Conservation (phyloP, 768 basidiomycete species). For the Cystobasidium ongulense region DNA sequence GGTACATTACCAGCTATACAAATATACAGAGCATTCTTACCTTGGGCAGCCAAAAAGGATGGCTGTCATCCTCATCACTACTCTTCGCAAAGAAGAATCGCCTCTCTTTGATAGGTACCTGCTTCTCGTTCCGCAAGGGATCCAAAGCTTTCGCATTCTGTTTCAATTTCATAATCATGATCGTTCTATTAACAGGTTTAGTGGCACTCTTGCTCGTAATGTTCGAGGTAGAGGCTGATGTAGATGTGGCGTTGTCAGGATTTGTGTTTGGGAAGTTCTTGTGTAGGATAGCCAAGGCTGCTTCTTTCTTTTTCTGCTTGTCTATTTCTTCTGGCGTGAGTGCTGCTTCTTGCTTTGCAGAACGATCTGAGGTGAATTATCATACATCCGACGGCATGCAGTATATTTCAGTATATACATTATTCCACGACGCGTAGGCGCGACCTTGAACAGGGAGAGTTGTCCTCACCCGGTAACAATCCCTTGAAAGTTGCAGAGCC, state of each 20-base stretch:
- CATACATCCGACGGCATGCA: no score
- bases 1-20: no score
- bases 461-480: not conserved
- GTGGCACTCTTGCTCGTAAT: not conserved
- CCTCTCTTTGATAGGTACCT: constrained; percentile 9
- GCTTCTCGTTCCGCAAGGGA: constrained; percentile 9
- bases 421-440: no score
- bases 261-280: constrained; percentile 23
- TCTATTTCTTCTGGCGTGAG: not conserved
- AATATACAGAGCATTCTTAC: no score
- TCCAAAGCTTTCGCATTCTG: constrained; percentile 21
- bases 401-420: not conserved
- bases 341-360: not conserved
- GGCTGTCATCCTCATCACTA: not conserved
- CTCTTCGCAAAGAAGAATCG: not conserved
- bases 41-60: constrained; percentile 8
- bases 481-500: not conserved
- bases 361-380: no score
- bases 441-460: not conserved
- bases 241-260: not conserved
- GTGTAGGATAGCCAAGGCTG: constrained; percentile 4
- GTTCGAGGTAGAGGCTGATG: not conserved
- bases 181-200: not conserved
- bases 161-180: constrained; percentile 16
- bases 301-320: constrained; percentile 16